Evolutionary conservation across 106 monocot genomes (phyloP), one percentile per base, ranked within the genome.

Genomic region (Xerophyta viscosa): DNA sequence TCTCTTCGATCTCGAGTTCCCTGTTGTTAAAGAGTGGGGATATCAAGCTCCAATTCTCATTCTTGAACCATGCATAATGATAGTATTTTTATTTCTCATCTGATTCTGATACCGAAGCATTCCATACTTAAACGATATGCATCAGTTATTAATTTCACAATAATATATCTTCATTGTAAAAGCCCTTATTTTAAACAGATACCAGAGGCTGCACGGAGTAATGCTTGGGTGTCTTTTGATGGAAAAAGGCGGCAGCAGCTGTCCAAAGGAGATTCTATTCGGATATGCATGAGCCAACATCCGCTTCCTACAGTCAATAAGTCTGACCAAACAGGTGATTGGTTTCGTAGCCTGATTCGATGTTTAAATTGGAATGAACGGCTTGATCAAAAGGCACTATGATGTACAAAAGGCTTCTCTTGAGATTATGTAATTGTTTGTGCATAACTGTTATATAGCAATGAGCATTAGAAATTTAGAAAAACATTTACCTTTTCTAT

Each of bases 141-240:
- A n/a, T n/a, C n/a, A n/a, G n/a, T n/a, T n/a, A n/a, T n/a, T n/a
- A n/a, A n/a, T n/a, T n/a, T n/a, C n/a, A n/a, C n/a, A n/a, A n/a
- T n/a, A n/a, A n/a, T n/a, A n/a, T n/a, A n/a, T n/a, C n/a, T n/a
- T n/a, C n/a, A n/a, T n/a, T n/a, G n/a, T n/a, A n/a, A n/a, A n/a
- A n/a, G n/a, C 2, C 19, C 15, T 44, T 11, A 37, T 11, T 51
- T 8, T 50, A 47, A 54, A 43, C 78, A 96, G 98, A 99, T 99
- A 47, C 98, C 98, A 6, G 58, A 57, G 17, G 86, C 82, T 56
- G 71, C 98, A 43, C 63, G 90, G 25, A 86, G 77, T 37, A 99
- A 99, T 54, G 98, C 98, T 8, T 99, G 98, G 98, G 98, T 99
- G 21, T 99, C 98, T 41, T 99, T 99, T 54, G 90, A 99, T 43